Evolutionary conservation across 495 filamentous ascomycete species (phyloP).

Genomic region (Aspergillus nidulans): DNA sequence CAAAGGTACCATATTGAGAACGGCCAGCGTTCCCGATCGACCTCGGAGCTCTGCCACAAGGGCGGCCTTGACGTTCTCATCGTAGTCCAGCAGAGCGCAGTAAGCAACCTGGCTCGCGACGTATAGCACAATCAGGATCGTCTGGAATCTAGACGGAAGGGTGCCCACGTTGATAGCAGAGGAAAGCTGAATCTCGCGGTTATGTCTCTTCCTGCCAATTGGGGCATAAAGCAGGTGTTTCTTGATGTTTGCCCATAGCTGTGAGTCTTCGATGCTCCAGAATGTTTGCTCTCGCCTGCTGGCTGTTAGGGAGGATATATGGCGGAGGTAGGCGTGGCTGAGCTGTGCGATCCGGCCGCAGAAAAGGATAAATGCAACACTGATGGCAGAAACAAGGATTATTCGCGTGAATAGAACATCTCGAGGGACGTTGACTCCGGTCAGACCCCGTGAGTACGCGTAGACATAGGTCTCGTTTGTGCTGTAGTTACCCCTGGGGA

Average conservation of each 20-base stretch:
- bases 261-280: constrained; percentile 62
- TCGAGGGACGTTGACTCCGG: constrained; percentile 40
- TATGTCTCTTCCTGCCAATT: constrained; percentile 77
- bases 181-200: constrained; percentile 82
- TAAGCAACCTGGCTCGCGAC: constrained; percentile 73
- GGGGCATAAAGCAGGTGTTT: constrained; percentile 79
- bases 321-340: constrained; percentile 65
- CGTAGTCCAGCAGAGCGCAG: constrained; percentile 69
- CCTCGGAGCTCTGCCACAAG: constrained; percentile 70
- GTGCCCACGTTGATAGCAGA: constrained; percentile 85
- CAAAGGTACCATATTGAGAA: constrained; percentile 88
- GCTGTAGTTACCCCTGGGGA: constrained; percentile 29
- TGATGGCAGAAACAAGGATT: constrained; percentile 44
- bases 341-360: constrained; percentile 55
- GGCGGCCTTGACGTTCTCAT: constrained; percentile 38
- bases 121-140: constrained; percentile 68
- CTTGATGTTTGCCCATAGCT: constrained; percentile 69
- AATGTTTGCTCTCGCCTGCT: constrained; percentile 47
- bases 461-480: constrained; percentile 40
- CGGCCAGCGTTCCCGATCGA: constrained; percentile 74
- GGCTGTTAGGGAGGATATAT: constrained; percentile 59
- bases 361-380: constrained; percentile 50
- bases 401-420: constrained; percentile 40
- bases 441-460: constrained; percentile 40
- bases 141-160: constrained; percentile 80